phyloP scores from a whole-genome alignment of 2,329 filamentous ascomycete species.

The Penicillium sp. region DNA sequence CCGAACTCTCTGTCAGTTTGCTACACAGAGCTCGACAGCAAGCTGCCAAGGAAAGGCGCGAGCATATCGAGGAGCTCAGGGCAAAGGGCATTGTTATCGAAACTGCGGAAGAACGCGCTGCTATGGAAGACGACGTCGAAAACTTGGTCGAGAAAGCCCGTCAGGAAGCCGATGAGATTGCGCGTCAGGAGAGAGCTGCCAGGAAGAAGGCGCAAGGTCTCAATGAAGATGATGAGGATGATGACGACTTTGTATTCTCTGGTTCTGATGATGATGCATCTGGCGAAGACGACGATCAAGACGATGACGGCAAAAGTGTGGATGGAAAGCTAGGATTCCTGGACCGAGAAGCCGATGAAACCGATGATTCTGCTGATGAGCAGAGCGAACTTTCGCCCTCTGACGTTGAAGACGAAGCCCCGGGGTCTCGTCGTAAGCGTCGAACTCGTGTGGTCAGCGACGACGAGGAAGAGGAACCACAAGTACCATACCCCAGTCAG shows the following conservation, averaged over 20 bases:
- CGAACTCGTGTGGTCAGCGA: slow-evolving; percentile 59
- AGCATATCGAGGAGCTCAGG: slow-evolving; percentile 68
- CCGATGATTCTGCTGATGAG: slow-evolving; percentile 38
- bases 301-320: slow-evolving; percentile 24
- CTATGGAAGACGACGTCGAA: slow-evolving; percentile 76
- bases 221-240: slow-evolving; percentile 53
- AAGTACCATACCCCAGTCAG: slow-evolving; percentile 31
- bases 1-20: slow-evolving; percentile 64
- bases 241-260: slow-evolving; percentile 44
- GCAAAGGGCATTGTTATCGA: slow-evolving; percentile 76
- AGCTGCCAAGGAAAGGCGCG: slow-evolving; percentile 69
- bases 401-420: slow-evolving; percentile 44
- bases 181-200: slow-evolving; percentile 66
- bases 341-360: slow-evolving; percentile 39
- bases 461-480: slow-evolving; percentile 54
- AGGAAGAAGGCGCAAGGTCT: slow-evolving; percentile 58
- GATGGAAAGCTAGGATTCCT: slow-evolving; percentile 18
- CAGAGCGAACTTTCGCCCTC: slow-evolving; percentile 25
- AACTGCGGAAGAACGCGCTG: slow-evolving; percentile 79
- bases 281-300: slow-evolving; percentile 35
- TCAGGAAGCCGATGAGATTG: slow-evolving; percentile 72
- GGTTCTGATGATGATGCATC: slow-evolving; percentile 44
- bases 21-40: slow-evolving; percentile 71
- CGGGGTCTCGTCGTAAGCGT: slow-evolving; percentile 49
- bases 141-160: slow-evolving; percentile 81